These are phyloP conservation scores for Fragilariopsis cylindrus DNA, from an alignment of 108 stramenopile genomes.

Conservation along the genomic window DNA sequence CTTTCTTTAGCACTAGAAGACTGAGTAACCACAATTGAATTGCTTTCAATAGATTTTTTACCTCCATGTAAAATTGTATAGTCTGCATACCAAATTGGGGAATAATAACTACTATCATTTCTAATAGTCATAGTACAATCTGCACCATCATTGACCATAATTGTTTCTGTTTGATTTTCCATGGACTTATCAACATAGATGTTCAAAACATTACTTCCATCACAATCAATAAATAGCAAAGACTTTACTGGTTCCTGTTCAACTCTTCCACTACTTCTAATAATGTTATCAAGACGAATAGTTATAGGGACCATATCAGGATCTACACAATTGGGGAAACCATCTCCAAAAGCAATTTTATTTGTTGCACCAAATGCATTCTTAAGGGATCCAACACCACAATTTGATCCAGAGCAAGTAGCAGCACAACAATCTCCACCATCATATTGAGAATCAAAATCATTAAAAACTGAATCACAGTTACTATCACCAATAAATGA, in stretches of 20 bases:
- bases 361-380: neutral
- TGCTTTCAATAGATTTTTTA: neutral
- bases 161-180: neutral
- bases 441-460: neutral
- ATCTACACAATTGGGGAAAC: neutral
- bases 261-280: neutral
- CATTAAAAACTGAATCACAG: conserved; percentile 1
- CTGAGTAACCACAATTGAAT: neutral
- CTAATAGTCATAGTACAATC: neutral
- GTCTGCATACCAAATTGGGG: conserved; percentile 1
- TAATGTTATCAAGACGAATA: neutral
- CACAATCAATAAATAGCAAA: neutral
- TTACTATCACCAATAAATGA: conserved; percentile 4
- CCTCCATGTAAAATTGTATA: conserved; percentile 1
- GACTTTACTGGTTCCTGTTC: neutral
- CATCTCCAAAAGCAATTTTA: neutral
- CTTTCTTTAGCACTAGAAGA: neutral
- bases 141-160: neutral
- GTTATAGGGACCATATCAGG: neutral
- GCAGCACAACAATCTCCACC: conserved; percentile 14
- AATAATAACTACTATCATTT: neutral
- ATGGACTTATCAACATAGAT: conserved; percentile 4
- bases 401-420: neutral
- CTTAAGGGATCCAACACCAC: neutral
- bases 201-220: neutral